These are phyloP conservation scores for Sphagnurus paluster DNA, from an alignment of 1,284 basidiomycete genomes.

Conservation along the genomic window DNA sequence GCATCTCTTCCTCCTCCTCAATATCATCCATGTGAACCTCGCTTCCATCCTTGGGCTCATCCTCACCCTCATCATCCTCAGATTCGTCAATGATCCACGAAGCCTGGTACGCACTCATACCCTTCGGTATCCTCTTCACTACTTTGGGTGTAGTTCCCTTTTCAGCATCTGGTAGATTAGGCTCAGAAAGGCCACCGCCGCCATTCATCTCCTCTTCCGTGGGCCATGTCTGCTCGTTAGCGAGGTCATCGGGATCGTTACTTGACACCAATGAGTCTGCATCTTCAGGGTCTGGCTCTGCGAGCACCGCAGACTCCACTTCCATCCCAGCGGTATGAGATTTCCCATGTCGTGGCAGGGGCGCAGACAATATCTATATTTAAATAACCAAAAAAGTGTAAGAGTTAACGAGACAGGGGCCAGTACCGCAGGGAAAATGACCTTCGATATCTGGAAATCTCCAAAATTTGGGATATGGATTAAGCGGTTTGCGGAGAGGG, in stretches of 20 bases:
- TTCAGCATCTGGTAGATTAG: slow-evolving; percentile 61
- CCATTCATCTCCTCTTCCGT: slow-evolving; percentile 92
- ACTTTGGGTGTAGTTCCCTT: slow-evolving; percentile 70
- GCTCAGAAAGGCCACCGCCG: slow-evolving; percentile 30
- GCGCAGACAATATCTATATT: slow-evolving; percentile 69
- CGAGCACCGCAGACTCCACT: slow-evolving; percentile 57
- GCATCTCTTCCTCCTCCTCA: slow-evolving; percentile 67
- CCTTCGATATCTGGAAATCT: slow-evolving; percentile 85
- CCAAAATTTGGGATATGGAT: slow-evolving; percentile 90
- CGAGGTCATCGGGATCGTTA: slow-evolving; percentile 87
- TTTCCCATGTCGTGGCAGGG: slow-evolving; percentile 45
- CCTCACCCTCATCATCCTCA: slow-evolving; percentile 61
- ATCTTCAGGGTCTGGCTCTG: slow-evolving; percentile 60
- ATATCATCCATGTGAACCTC: slow-evolving; percentile 15
- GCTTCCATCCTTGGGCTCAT: slow-evolving; percentile 10
- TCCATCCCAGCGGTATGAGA: slow-evolving; percentile 52
- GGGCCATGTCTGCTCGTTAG: slow-evolving; percentile 98
- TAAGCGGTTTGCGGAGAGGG: slow-evolving; percentile 82
- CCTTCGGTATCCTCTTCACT: slow-evolving; percentile 82
- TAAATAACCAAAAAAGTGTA: slow-evolving; percentile 5
- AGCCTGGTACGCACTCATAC: slow-evolving; percentile 92
- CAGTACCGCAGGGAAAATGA: slow-evolving; percentile 33
- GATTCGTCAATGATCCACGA: slow-evolving; percentile 89
- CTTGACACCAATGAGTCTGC: slow-evolving; percentile 89
- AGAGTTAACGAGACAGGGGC: slow-evolving; percentile 17